Base-by-base conservation (phyloP, 441 rosid species). In the Populus tomentosa region DNA sequence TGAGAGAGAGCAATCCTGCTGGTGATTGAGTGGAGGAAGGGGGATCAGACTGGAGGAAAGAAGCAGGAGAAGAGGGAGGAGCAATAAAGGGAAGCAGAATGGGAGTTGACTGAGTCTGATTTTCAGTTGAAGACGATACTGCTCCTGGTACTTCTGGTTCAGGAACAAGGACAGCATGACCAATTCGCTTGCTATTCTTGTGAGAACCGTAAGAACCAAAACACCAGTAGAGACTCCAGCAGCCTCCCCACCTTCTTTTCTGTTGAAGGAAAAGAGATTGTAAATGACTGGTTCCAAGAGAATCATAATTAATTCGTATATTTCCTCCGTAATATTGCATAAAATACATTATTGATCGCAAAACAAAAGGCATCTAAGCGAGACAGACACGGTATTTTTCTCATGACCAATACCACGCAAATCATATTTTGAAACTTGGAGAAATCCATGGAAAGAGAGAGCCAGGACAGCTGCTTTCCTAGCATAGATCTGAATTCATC, bases 1-100 rank as follows among this genome's bases (percentile, higher is more conserved):
- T 82, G 11, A 90, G 85, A 21, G 93, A 88, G 9, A 90, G 85
- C 75, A 82, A 80, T 75, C 94, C 97, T 61, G 85, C 91, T 1
- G 97, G 99, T 14, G 97, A 87, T 68, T 92, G 98, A 65, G 93
- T 85, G 72, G 84, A 89, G 2, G 99, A 93, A 56, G 99, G 88
- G 80, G 98, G 97, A 79, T 89, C 97, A 0, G 99, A 93, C 70
- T 86, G 99, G 35, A 92, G 93, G 80, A 95, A 90, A 2, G 98
- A 92, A 70, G 92, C 96, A 32, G 99, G 99, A 66, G 99, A 95
- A 72, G 99, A 95, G 24, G 99, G 98, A 74, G 99, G 99, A n/a
- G 98, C 97, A 30, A 90, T 88, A 70, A 95, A 95, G 23, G 98
- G 96, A 63, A 90, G 86, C 1, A 89, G 83, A 30, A 87, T 72